Evolutionary conservation across 495 filamentous ascomycete species (phyloP), one percentile per base, ranked within the genome.

Genomic region (Viridothelium virens): DNA sequence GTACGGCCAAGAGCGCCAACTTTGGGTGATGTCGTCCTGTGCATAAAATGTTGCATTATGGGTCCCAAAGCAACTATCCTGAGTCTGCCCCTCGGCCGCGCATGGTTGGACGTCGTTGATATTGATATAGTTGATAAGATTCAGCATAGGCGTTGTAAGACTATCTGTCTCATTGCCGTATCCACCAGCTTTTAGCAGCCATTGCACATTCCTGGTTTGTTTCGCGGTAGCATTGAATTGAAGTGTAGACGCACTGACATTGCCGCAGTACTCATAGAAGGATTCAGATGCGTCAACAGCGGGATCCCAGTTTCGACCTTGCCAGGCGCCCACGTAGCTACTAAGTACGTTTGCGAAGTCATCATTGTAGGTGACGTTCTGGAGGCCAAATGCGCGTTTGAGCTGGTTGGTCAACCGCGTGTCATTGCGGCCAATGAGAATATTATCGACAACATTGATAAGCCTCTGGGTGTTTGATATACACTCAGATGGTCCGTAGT

Each of bases 301-400:
- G 0, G 87, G 87, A 70, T 91, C 88, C 89, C 89, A 92, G 72
- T 89, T 90, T 3, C 81, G 78, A 34, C 73, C 74, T 75, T 91
- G 88, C 74, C 87, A 86, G 2, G 72, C 73, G 11, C 74, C 74
- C 59, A 90, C 80, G 1, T 82, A 82, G 2, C 63, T 67, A 34
- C 77, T 79, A 39, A 90, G 73, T 0, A 78, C 71, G 56, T 77
- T 78, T 53, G 84, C 87, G 69, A 92, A 91, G 72, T 89, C 86
- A 37, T 80, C 76, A 64, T 82, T 77, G 68, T 84, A 74, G 1
- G 82, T 85, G 53, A 89, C 72, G 63, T 84, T 79, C 9, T 77
- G 74, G 1, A 90, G 74, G 2, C 85, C 86, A 65, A 89, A 90
- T 0, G 77, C 73, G 1, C 72, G 66, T 71, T 91, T 87, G 14